These are phyloP conservation scores for Bullera alba DNA, from an alignment of 768 basidiomycete species.

Conservation along the genomic window DNA sequence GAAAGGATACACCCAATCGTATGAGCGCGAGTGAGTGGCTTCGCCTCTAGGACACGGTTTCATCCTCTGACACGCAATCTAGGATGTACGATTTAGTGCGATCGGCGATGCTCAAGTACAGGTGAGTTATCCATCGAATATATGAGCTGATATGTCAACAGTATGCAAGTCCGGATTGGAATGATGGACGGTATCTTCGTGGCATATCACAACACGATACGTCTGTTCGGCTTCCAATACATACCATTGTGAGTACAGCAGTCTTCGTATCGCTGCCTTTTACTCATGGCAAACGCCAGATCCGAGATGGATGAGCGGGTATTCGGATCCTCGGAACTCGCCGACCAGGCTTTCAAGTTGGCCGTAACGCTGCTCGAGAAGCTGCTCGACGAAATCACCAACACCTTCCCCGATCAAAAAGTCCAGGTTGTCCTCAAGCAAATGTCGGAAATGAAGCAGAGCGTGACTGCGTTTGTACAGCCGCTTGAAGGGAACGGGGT, in stretches of 20 bases:
- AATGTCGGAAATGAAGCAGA: constrained; percentile 20
- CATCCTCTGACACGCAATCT: not conserved
- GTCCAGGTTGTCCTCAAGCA: constrained; percentile 23
- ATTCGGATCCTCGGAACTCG: constrained; percentile 60
- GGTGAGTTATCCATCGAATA: constrained; percentile 49
- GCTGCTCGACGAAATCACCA: constrained; percentile 56
- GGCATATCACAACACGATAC: constrained; percentile 61
- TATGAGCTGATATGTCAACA: constrained; percentile 37
- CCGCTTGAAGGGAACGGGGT: constrained; percentile 47
- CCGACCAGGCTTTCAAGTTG: constrained; percentile 67
- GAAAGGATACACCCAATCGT: constrained; percentile 65
- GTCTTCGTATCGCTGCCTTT: not conserved
- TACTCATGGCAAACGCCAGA: constrained; percentile 5
- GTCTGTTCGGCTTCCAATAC: constrained; percentile 91
- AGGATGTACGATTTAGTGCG: constrained; percentile 84
- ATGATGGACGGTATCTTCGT: constrained; percentile 83
- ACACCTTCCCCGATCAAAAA: constrained; percentile 60
- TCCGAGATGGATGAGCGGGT: constrained; percentile 78
- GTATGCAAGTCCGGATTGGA: constrained; percentile 92
- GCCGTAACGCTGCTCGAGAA: constrained; percentile 66
- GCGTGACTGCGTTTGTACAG: constrained; percentile 63
- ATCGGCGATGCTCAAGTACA: constrained; percentile 90
- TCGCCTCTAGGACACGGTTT: not conserved
- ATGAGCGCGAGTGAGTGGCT: constrained; percentile 65
- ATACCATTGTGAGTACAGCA: constrained; percentile 54